Conservation (phyloP, 129 eudicot genomes). For the Silybum marianum region DNA sequence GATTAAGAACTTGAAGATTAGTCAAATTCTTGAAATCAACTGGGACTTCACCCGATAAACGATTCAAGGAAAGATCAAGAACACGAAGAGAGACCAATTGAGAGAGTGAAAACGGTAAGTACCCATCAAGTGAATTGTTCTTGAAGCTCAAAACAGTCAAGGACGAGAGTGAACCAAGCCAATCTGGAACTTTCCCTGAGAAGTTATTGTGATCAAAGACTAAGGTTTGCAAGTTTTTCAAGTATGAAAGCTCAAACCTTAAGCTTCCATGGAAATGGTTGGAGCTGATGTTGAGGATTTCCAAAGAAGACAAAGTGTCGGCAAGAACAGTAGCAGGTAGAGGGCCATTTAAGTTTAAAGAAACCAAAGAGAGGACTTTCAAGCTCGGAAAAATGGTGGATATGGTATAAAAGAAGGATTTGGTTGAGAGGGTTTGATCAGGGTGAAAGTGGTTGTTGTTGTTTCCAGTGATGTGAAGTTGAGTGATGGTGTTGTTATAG, state of each 20-base stretch:
- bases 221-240: conserved; percentile 64
- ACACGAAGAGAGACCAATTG: conserved; percentile 42
- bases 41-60: conserved; percentile 63
- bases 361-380: conserved; percentile 23
- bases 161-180: conserved; percentile 44
- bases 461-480: conserved; percentile 32
- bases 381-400: conserved; percentile 13
- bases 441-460: conserved; percentile 23
- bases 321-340: conserved; percentile 23
- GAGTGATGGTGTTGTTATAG: conserved; percentile 41
- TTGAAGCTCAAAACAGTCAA: conserved; percentile 63
- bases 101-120: conserved; percentile 53
- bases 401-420: conserved; percentile 28
- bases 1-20: conserved; percentile 66
- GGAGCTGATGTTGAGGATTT: conserved; percentile 66
- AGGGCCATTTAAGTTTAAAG: conserved; percentile 21
- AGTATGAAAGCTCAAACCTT: conserved; percentile 48
- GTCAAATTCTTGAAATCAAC: conserved; percentile 52
- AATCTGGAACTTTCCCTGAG: conserved; percentile 56
- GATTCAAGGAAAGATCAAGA: conserved; percentile 53
- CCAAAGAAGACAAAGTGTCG: conserved; percentile 43
- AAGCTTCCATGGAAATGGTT: conserved; percentile 54
- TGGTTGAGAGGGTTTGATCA: conserved; percentile 13
- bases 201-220: conserved; percentile 67
- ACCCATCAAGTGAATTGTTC: conserved; percentile 67